Conservation (phyloP, 257 asterid species). For the Solanum verrucosum region DNA sequence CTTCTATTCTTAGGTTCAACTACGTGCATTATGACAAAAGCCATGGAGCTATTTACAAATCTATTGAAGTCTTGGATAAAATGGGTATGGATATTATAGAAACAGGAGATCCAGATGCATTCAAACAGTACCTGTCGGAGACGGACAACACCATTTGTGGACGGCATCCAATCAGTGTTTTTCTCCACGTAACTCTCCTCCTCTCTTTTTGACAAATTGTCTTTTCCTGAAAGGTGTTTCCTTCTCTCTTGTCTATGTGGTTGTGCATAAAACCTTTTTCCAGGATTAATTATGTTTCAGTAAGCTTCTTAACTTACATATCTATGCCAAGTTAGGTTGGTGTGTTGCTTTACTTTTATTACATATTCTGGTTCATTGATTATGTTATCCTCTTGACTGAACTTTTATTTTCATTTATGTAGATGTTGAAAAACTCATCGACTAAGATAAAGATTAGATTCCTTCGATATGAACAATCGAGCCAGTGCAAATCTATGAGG, state of each 20-base stretch:
- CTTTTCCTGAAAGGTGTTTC: neutral
- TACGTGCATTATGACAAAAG: conserved; percentile 69
- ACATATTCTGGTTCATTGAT: neutral
- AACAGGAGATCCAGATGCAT: conserved; percentile 82
- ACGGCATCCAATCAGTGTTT: conserved; percentile 90
- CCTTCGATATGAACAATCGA: conserved; percentile 86
- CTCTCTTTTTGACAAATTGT: neutral
- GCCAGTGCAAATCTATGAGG: conserved; percentile 74
- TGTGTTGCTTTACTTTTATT: neutral
- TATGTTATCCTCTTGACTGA: neutral
- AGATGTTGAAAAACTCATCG: conserved; percentile 76
- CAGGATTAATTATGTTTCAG: neutral
- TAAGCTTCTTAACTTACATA: neutral
- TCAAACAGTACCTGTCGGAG: conserved; percentile 70
- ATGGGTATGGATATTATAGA: conserved; percentile 90
- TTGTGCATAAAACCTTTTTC: neutral
- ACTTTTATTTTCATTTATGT: conserved; percentile 1
- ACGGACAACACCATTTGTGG: conserved; percentile 97
- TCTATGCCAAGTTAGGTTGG: neutral
- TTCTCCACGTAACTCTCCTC: conserved; percentile 70
- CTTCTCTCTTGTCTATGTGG: neutral
- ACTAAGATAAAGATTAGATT: conserved; percentile 65
- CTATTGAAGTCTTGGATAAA: conserved; percentile 83
- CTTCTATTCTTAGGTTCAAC: conserved; percentile 46
- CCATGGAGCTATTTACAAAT: conserved; percentile 80